A percentile compares a stretch with the other conserved stretches of the same genome.
Conservation (phyloP, 306 rosid genomes). For the Chamaecrista fasciculata region DNA sequence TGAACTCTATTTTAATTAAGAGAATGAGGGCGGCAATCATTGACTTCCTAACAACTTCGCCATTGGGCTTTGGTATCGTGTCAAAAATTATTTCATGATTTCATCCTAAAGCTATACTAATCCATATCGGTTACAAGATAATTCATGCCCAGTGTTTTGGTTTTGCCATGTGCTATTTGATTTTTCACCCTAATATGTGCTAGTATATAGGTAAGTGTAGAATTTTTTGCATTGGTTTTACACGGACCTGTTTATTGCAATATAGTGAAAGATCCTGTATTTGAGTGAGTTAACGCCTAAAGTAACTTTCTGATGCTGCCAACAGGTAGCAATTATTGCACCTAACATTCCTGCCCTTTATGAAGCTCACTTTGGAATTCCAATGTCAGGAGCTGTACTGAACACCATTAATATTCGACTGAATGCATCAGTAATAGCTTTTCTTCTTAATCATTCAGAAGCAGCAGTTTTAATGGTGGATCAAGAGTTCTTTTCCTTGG, state of each 20-base stretch:
- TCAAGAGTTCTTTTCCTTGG: conserved; percentile 60
- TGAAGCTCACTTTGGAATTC: conserved; percentile 88
- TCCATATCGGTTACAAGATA: too few species aligned
- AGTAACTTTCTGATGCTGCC: conserved; percentile 8
- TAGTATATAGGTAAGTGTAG: neutral
- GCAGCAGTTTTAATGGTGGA: conserved; percentile 59
- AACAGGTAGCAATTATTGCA: conserved; percentile 84
- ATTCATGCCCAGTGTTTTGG: neutral
- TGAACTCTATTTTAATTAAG: too few species aligned
- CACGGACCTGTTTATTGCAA: neutral
- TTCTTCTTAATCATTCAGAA: conserved; percentile 66
- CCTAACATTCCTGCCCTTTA: conserved; percentile 89
- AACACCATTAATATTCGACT: conserved; percentile 66
- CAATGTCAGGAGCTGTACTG: conserved; percentile 69
- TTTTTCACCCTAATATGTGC: neutral
- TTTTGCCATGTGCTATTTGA: neutral
- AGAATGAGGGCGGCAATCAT: too few species aligned
- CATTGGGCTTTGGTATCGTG: too few species aligned
- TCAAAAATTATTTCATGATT: too few species aligned
- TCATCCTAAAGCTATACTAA: too few species aligned
- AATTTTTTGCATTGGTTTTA: neutral
- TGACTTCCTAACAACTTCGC: too few species aligned
- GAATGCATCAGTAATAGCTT: conserved; percentile 53
- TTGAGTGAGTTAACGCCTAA: conserved; percentile 8
- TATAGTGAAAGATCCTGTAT: neutral